These are phyloP conservation scores for Trypethelium eluteriae DNA, from an alignment of 495 filamentous ascomycete genomes.

Conservation along the genomic window DNA sequence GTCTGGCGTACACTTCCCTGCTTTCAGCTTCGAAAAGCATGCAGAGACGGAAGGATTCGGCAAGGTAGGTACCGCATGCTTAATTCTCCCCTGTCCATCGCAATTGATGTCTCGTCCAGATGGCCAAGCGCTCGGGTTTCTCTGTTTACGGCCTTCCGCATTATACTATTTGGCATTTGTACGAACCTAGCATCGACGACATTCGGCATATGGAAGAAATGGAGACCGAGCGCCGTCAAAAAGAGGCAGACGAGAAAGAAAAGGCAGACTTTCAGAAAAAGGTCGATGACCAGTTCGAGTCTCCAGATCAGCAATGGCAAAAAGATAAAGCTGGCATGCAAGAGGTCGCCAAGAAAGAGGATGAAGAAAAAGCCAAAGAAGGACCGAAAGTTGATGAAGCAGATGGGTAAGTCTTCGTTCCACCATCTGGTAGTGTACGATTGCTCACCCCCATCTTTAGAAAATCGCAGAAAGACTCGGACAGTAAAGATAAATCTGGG, in stretches of 20 bases:
- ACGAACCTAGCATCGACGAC: slow-evolving; percentile 96
- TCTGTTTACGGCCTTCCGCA: slow-evolving; percentile 96
- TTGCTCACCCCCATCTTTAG: background rate
- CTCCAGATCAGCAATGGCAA: slow-evolving; percentile 54
- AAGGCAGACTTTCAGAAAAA: slow-evolving; percentile 56
- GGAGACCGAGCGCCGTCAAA: slow-evolving; percentile 69
- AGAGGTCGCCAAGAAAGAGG: slow-evolving; percentile 54
- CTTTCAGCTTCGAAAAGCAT: slow-evolving; percentile 98
- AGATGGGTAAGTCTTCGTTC: background rate
- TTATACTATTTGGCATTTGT: slow-evolving; percentile 99
- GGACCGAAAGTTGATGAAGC: background rate
- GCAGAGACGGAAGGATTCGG: slow-evolving; percentile 98
- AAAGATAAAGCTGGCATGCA: slow-evolving; percentile 71
- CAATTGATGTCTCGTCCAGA: slow-evolving; percentile 46
- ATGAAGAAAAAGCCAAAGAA: slow-evolving; percentile 47
- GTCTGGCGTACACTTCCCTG: slow-evolving; percentile 92
- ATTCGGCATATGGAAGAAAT: slow-evolving; percentile 96
- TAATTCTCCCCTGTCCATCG: slow-evolving; percentile 11
- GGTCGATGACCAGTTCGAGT: slow-evolving; percentile 62
- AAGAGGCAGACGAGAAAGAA: slow-evolving; percentile 62
- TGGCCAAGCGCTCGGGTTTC: slow-evolving; percentile 92
- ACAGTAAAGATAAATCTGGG: background rate
- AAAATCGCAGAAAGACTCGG: background rate
- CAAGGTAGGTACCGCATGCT: slow-evolving; percentile 55
- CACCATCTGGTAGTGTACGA: background rate